These are phyloP conservation scores for Pulveroboletus frians DNA, from an alignment of 768 basidiomycete genomes.

Conservation along the genomic window DNA sequence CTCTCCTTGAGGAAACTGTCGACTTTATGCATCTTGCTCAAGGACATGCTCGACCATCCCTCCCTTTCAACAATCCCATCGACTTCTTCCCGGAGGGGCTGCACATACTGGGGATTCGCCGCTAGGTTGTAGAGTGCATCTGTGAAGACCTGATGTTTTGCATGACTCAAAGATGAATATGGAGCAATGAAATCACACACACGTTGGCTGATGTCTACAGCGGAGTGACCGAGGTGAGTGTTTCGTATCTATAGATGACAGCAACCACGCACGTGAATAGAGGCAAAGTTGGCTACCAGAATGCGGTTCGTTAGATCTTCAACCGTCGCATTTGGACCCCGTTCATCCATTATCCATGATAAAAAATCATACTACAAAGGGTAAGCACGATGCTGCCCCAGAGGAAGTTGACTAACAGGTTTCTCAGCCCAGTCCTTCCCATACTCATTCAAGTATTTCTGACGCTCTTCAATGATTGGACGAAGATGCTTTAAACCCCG, in stretches of 20 bases:
- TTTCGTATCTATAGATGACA: background rate
- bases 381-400: background rate
- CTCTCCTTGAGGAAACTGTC: too few relatives aligned
- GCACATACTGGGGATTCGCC: too few relatives aligned
- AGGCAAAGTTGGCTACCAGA: background rate
- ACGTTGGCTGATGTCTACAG: too few relatives aligned
- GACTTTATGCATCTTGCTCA: conserved; percentile 32
- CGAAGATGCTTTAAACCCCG: conserved; percentile 13
- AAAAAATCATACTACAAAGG: conserved; percentile 27
- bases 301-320: conserved; percentile 16
- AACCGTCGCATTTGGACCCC: conserved; percentile 9
- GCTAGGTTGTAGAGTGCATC: conserved; percentile 31
- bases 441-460: conserved; percentile 16
- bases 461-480: conserved; percentile 31
- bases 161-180: background rate
- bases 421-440: conserved; percentile 26
- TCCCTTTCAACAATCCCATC: conserved; percentile 1
- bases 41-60: conserved; percentile 3
- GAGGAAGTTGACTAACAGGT: conserved; percentile 17
- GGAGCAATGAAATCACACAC: too few relatives aligned
- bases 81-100: conserved; percentile 28
- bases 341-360: conserved; percentile 29
- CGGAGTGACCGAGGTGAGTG: background rate
- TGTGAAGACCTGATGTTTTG: conserved; percentile 13
- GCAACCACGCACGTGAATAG: background rate